Evolutionary conservation across 108 stramenopile species (phyloP), one percentile per base, ranked within the genome.

Genomic region (Cyclostephanos invisitatus): DNA sequence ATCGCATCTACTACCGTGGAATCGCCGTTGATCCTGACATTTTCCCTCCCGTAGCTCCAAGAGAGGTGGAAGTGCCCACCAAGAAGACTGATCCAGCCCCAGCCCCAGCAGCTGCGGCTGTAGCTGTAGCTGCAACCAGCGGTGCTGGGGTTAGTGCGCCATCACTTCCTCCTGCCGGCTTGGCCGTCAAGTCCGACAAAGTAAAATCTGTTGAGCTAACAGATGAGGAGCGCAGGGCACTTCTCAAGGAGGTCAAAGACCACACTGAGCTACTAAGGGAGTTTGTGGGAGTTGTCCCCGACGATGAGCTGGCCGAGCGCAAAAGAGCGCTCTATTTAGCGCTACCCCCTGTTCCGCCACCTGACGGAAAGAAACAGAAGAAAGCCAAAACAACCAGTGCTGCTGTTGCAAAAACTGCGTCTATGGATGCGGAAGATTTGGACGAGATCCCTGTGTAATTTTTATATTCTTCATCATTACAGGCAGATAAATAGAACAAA

Each of bases 241-340:
- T 85, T 27, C 60, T 89, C 24, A 49, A 80, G 48, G 86, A 90
- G 77, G 77, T 90, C 11, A 73, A 75, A 32, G 83, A 81, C 11
- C 83, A 90, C 60, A 76, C 87, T 71, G 89, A 87, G 24, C 56
- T 90, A 25, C 50, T 90, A 22, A 80, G 81, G 11, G 75, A 84
- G 37, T 90, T 90, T 63, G 85, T 82, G 40, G 89, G 85, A 24
- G 60, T 86, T 2, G 74, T 87, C 28, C 77, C 82, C 17, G 66
- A 76, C 12, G 83, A 82, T 35, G 79, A 80, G 44, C 22, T 87
- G 11, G 59, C 64, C 8, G 55, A 80, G 38, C 83, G 89, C 29
- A 90, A 87, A 64, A 68, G 83, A 21, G 85, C 85, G 9, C 63
- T 90, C 32, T 90, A 75, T 68, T n/a, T 54, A 10, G 82, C 88